Conservation (phyloP, 2,329 filamentous ascomycete species). For the Penicillium janthinellum region DNA sequence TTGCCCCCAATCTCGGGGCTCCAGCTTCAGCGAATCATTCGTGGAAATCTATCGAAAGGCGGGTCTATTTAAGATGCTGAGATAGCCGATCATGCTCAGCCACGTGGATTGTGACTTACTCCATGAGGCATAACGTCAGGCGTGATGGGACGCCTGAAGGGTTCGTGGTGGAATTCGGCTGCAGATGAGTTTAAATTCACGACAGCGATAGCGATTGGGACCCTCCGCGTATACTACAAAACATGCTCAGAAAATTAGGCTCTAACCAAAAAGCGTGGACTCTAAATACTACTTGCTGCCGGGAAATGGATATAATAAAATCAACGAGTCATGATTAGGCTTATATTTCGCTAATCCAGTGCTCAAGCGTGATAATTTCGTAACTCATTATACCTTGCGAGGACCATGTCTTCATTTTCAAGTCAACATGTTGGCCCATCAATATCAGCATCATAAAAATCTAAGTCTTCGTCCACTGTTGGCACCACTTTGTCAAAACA, state of each 20-base stretch:
- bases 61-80: no score
- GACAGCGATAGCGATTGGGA: not conserved
- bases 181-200: no score
- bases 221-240: not conserved
- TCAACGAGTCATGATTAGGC: not conserved
- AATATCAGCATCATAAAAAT: not conserved
- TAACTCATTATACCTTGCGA: not conserved
- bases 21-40: no score
- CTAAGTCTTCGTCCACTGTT: slow-evolving; percentile 9
- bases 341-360: not conserved
- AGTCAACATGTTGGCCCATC: not conserved
- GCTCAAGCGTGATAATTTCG: not conserved
- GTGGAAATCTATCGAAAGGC: no score
- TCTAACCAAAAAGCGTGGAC: not conserved
- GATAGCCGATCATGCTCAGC: no score
- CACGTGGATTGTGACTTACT: no score
- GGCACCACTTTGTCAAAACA: slow-evolving; percentile 9
- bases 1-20: no score
- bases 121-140: no score
- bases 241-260: not conserved
- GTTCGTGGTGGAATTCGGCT: no score
- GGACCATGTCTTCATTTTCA: not conserved
- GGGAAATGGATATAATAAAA: not conserved
- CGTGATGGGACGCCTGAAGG: no score
- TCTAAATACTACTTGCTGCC: not conserved